phyloP scores from a whole-genome alignment of 169 alveolate species.

The Eimeria praecox region DNA sequence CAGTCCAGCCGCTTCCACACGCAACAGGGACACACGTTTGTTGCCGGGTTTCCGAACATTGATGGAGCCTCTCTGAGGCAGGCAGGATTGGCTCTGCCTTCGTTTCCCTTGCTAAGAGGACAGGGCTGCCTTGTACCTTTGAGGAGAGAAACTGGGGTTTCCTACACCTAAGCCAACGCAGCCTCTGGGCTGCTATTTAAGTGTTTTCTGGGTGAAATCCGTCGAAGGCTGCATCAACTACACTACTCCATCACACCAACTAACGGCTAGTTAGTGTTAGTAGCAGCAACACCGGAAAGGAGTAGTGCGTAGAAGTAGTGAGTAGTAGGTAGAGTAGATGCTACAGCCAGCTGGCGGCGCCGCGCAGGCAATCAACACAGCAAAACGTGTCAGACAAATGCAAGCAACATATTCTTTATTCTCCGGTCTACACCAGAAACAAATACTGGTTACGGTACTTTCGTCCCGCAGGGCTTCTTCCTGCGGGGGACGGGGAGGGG shows the following conservation, averaged over 20 bases:
- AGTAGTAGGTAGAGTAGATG: too few relatives aligned
- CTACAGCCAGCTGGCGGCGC: not conserved
- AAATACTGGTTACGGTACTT: not conserved
- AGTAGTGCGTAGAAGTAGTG: not conserved
- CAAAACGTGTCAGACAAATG: not conserved
- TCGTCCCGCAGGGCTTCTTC: not conserved
- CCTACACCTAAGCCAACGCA: conserved; percentile 27
- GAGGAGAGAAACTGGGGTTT: conserved; percentile 21
- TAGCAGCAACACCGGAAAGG: not conserved
- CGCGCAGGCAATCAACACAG: not conserved
- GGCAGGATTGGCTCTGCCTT: conserved; percentile 17
- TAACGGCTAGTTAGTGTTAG: not conserved
- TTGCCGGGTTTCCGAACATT: conserved; percentile 22
- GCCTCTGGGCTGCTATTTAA: conserved; percentile 26
- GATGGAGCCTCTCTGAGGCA: conserved; percentile 23
- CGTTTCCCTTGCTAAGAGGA: not conserved
- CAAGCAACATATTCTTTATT: not conserved
- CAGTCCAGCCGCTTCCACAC: conserved; percentile 27
- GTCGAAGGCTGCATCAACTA: not conserved
- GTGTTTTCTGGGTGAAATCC: not conserved
- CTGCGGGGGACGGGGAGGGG: too few relatives aligned
- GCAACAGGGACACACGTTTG: conserved; percentile 21
- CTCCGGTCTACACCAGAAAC: not conserved
- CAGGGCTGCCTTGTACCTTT: not conserved
- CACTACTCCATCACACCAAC: not conserved